Percentiles rank a stretch among this genome's conserved stretches.
Conservation (phyloP, 169 alveolate genomes). For the Plasmodium vivax region DNA sequence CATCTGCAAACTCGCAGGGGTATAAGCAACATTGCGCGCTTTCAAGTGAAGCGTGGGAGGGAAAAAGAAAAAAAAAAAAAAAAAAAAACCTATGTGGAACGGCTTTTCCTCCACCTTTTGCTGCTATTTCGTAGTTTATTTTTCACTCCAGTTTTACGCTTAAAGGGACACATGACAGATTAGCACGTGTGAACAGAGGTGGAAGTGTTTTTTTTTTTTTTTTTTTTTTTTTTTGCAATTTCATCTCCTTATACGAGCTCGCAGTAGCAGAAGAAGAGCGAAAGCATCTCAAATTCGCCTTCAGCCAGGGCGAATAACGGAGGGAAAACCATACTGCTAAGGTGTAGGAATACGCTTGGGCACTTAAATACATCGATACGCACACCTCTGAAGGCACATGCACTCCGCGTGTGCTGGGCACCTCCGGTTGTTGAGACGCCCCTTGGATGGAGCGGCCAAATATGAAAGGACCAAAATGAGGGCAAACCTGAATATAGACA, state of each 20-base stretch:
- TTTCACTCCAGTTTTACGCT: neutral
- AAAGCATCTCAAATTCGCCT: neutral
- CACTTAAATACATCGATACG: neutral
- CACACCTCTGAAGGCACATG: neutral
- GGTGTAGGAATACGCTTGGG: neutral
- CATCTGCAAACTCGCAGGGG: neutral
- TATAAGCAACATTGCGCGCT: neutral
- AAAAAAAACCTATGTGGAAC: neutral
- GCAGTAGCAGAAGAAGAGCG: neutral
- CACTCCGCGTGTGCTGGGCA: neutral
- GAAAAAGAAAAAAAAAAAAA: neutral
- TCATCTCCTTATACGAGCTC: neutral
- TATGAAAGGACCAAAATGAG: neutral
- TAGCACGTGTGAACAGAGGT: neutral
- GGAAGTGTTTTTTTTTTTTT: conserved; percentile 6
- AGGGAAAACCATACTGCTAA: neutral
- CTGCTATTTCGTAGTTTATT: neutral
- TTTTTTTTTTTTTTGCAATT: conserved; percentile 6
- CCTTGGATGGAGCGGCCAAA: neutral
- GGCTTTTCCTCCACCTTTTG: neutral
- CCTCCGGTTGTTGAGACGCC: neutral
- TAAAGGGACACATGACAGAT: neutral
- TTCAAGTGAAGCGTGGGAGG: neutral
- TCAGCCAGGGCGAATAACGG: neutral
- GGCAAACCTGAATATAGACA: neutral